Evolutionary conservation across 2,329 filamentous ascomycete species (phyloP), one percentile per base, ranked within the genome.

Genomic region (Pseudogymnoascus sp.): DNA sequence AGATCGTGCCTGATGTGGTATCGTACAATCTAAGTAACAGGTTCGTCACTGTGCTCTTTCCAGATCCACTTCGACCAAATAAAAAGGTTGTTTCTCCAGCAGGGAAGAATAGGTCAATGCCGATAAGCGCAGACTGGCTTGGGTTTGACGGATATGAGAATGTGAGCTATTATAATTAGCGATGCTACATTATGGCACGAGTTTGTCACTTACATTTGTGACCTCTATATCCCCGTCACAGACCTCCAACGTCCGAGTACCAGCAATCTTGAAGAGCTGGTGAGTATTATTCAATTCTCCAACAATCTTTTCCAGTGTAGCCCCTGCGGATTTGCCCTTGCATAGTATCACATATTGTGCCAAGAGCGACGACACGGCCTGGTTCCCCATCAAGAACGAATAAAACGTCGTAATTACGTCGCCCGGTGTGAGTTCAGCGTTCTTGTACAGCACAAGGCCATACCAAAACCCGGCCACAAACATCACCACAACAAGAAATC

Each of bases 401-500:
- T 94, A 96, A 66, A 97, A 97, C 0, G 91, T 89, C 0, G 90
- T 94, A 47, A 97, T 73, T 2, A 96, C 83, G 61, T 87, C 78
- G 0, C 87, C 89, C 0, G 90, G 76, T 9, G 77, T 79, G 10
- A 84, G 75, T 29, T 37, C 54, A 0, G 79, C 72, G 1, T 81
- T 74, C 8, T 79, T 77, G 8, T 94, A 85, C 1, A 96, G 79
- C 1, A 83, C 77, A 29, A 87, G 82, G 0, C 92, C 92, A 67
- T 92, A 96, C 84, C 90, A 96, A 69, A 97, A 97, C 0, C 92
- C 92, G 62, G 92, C 82, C 0, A 95, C 87, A 66, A 97, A 97
- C 71, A 97, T 85, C 1, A 79, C 80, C 3, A 91, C 81, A 31
- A 88, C 85, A 76, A 92, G 85, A 66, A 95, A 83, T 54, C 87